These are phyloP conservation scores for Thinopyrum elongatum DNA, from an alignment of 176 grass and related monocot genomes.

Conservation along the genomic window DNA sequence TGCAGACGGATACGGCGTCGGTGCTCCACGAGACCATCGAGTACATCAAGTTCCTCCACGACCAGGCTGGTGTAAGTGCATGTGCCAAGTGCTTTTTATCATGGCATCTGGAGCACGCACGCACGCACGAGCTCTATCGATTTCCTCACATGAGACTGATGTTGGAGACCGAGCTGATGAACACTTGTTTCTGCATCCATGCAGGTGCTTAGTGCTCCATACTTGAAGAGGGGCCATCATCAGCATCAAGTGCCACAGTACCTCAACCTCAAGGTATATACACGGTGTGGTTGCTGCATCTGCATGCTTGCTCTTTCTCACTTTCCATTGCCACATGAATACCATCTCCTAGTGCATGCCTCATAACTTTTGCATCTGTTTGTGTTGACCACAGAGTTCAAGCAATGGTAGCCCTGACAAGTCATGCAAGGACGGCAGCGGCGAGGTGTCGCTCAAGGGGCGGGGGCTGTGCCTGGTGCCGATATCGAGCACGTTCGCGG, in stretches of 20 bases:
- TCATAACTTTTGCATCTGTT: slow-evolving; percentile 31
- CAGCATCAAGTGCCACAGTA: slow-evolving; percentile 65
- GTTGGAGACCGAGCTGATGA: slow-evolving; percentile 7
- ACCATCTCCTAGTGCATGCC: not conserved
- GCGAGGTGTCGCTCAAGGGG: slow-evolving; percentile 58
- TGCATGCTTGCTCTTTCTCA: slow-evolving; percentile 15
- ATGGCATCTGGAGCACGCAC: slow-evolving; percentile 26
- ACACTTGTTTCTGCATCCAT: slow-evolving; percentile 30
- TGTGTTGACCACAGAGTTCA: slow-evolving; percentile 36
- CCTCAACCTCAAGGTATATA: slow-evolving; percentile 62
- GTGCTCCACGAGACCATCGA: slow-evolving; percentile 99
- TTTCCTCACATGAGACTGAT: slow-evolving; percentile 28
- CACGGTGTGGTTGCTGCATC: slow-evolving; percentile 4
- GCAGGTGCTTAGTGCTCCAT: slow-evolving; percentile 82
- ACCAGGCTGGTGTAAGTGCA: slow-evolving; percentile 88
- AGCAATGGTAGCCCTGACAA: slow-evolving; percentile 37
- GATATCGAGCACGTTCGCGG: slow-evolving; percentile 79
- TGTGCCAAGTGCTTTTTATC: slow-evolving; percentile 36
- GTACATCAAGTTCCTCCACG: slow-evolving; percentile 99
- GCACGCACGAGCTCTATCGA: slow-evolving; percentile 24
- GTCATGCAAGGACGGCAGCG: slow-evolving; percentile 35
- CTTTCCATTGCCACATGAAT: slow-evolving; percentile 21
- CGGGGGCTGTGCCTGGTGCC: slow-evolving; percentile 93
- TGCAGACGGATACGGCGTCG: slow-evolving; percentile 98
- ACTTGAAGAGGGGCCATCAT: slow-evolving; percentile 70